phyloP scores from a whole-genome alignment of 2,329 filamentous ascomycete species.

The Colletotrichum theobromicola region DNA sequence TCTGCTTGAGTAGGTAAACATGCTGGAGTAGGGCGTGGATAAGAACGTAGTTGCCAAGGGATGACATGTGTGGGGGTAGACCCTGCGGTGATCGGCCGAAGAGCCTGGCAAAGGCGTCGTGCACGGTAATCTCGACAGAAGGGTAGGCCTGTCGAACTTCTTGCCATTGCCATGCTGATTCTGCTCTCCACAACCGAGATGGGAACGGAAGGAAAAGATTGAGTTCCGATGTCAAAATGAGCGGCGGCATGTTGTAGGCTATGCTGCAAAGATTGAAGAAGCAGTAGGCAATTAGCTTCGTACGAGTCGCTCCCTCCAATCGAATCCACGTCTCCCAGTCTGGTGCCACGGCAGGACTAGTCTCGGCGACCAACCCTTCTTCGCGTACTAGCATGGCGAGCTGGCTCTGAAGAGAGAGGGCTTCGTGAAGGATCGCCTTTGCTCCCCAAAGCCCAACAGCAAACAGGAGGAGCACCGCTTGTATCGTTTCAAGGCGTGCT shows the following conservation, averaged over 20 bases:
- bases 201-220: constrained; percentile 59
- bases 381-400: constrained; percentile 64
- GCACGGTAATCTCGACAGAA: constrained; percentile 57
- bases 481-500: constrained; percentile 67
- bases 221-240: constrained; percentile 64
- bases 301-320: constrained; percentile 61
- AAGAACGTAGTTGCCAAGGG: constrained; percentile 72
- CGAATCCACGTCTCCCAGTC: constrained; percentile 68
- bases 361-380: constrained; percentile 57
- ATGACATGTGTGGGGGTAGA: constrained; percentile 56
- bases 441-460: constrained; percentile 66
- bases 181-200: constrained; percentile 62
- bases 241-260: constrained; percentile 64
- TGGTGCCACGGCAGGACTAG: constrained; percentile 46
- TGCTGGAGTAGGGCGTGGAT: constrained; percentile 77
- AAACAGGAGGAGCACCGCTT: constrained; percentile 66
- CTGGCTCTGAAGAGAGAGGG: constrained; percentile 63
- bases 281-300: constrained; percentile 65
- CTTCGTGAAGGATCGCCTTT: constrained; percentile 64
- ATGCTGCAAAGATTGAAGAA: constrained; percentile 69
- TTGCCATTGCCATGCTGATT: constrained; percentile 65
- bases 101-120: constrained; percentile 61
- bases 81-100: constrained; percentile 56
- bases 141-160: constrained; percentile 58
- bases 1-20: constrained; percentile 72